phyloP scores from a whole-genome alignment of 2,329 filamentous ascomycete genomes.

The Colletotrichum lindemuthianum region DNA sequence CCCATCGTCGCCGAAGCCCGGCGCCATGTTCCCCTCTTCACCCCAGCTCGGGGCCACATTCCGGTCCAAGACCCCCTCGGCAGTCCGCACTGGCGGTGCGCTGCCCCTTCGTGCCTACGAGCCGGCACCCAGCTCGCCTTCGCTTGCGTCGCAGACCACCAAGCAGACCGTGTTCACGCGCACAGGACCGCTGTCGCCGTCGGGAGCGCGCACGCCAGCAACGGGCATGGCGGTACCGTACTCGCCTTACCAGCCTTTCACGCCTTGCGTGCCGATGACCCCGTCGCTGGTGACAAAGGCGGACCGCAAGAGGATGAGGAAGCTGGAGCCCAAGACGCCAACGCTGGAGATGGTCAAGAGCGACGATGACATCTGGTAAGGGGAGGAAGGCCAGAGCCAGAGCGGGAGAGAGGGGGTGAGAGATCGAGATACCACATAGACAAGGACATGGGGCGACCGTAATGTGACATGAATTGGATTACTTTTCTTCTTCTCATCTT shows the following conservation, averaged over 20 bases:
- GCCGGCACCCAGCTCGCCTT: slow-evolving; percentile 62
- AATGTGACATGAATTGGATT: slow-evolving; percentile 32
- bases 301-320: slow-evolving; percentile 76
- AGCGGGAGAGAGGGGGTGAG: too few species aligned
- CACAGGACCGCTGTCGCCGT: slow-evolving; percentile 63
- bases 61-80: slow-evolving; percentile 60
- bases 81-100: slow-evolving; percentile 65
- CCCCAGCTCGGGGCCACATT: slow-evolving; percentile 62
- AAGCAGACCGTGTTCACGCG: slow-evolving; percentile 75
- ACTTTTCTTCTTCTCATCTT: neutral
- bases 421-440: slow-evolving; percentile 34
- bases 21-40: slow-evolving; percentile 59
- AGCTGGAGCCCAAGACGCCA: slow-evolving; percentile 70
- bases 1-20: slow-evolving; percentile 62
- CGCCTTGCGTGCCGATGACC: slow-evolving; percentile 79
- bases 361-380: slow-evolving; percentile 71
- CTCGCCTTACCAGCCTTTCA: slow-evolving; percentile 82
- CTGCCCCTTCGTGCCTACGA: slow-evolving; percentile 72
- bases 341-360: slow-evolving; percentile 70
- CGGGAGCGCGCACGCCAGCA: slow-evolving; percentile 69
- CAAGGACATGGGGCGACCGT: slow-evolving; percentile 29
- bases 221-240: slow-evolving; percentile 74
- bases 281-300: slow-evolving; percentile 77
- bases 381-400: neutral
- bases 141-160: slow-evolving; percentile 57